Evolutionary conservation across 371 early-diverging fungal genomes (phyloP).

Genomic region (Mortierella polycephala): DNA sequence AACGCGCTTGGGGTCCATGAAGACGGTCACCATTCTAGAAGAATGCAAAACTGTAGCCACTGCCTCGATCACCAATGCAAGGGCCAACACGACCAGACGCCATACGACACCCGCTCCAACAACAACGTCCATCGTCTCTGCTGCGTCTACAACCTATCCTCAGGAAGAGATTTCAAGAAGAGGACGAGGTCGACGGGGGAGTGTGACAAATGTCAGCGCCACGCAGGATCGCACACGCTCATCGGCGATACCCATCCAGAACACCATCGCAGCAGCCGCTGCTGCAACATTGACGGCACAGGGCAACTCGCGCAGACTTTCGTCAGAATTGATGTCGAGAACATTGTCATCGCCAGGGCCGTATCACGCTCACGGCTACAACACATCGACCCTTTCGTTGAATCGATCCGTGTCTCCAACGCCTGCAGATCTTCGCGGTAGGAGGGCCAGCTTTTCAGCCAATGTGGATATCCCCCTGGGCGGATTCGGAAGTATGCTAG

Average conservation of each 20-base stretch:
- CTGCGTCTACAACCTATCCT: neutral
- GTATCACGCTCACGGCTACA: constrained; percentile 19
- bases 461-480: constrained; percentile 37
- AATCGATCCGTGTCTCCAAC: constrained; percentile 43
- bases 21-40: constrained; percentile 43
- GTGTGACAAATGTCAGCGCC: constrained; percentile 6
- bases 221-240: constrained; percentile 29
- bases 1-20: constrained; percentile 44
- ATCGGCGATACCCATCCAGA: constrained; percentile 23
- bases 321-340: constrained; percentile 42
- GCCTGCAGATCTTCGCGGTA: constrained; percentile 26
- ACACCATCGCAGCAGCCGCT: constrained; percentile 24
- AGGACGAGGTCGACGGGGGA: constrained; percentile 22
- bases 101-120: constrained; percentile 29
- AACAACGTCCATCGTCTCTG: neutral
- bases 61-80: constrained; percentile 44
- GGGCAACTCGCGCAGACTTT: constrained; percentile 1
- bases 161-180: constrained; percentile 8
- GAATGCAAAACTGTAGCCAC: constrained; percentile 54
- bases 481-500: constrained; percentile 20
- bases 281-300: constrained; percentile 28
- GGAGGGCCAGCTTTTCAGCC: constrained; percentile 52
- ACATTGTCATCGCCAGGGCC: constrained; percentile 40
- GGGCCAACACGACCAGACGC: constrained; percentile 44
- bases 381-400: constrained; percentile 34